Evolutionary conservation across 768 basidiomycete genomes (phyloP).

Genomic region (Heimioporus sp.): DNA sequence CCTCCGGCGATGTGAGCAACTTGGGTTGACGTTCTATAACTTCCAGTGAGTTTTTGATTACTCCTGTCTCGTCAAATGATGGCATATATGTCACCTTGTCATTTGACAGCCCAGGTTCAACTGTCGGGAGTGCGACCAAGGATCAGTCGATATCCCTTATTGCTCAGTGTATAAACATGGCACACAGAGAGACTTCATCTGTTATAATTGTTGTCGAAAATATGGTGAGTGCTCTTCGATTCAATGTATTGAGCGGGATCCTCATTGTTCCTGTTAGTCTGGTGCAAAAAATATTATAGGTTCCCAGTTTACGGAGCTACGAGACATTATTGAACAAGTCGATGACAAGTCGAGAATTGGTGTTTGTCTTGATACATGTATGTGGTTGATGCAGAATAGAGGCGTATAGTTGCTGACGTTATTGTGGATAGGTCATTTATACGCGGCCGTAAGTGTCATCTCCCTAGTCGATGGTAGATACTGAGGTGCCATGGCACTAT

Average conservation of each 20-base stretch:
- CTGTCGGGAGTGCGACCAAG: slow-evolving; percentile 63
- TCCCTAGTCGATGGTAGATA: slow-evolving; percentile 6
- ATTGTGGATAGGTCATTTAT: slow-evolving; percentile 58
- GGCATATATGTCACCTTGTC: neutral
- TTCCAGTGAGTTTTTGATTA: slow-evolving; percentile 63
- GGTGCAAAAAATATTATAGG: slow-evolving; percentile 81
- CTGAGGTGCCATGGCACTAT: neutral
- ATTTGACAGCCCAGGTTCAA: slow-evolving; percentile 70
- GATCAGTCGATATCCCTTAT: slow-evolving; percentile 62
- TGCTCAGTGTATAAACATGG: slow-evolving; percentile 71
- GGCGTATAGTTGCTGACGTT: neutral
- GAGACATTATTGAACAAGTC: slow-evolving; percentile 64
- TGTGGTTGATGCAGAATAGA: slow-evolving; percentile 6
- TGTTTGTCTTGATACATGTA: slow-evolving; percentile 86
- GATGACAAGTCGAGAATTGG: slow-evolving; percentile 74
- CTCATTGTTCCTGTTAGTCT: slow-evolving; percentile 43
- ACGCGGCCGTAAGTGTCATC: slow-evolving; percentile 67
- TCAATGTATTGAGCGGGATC: neutral
- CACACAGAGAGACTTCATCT: slow-evolving; percentile 56
- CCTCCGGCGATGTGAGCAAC: slow-evolving; percentile 68
- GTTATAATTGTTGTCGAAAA: slow-evolving; percentile 77
- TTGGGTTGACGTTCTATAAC: slow-evolving; percentile 75
- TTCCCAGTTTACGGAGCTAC: slow-evolving; percentile 64
- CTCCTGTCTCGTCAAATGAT: no score
- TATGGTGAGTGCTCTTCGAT: slow-evolving; percentile 51